A percentile compares a stretch with the other conserved stretches of the same genome.
Evolutionary conservation across 2,329 filamentous ascomycete species (phyloP).

Genomic region (Mycosphaerelloides madeirae): DNA sequence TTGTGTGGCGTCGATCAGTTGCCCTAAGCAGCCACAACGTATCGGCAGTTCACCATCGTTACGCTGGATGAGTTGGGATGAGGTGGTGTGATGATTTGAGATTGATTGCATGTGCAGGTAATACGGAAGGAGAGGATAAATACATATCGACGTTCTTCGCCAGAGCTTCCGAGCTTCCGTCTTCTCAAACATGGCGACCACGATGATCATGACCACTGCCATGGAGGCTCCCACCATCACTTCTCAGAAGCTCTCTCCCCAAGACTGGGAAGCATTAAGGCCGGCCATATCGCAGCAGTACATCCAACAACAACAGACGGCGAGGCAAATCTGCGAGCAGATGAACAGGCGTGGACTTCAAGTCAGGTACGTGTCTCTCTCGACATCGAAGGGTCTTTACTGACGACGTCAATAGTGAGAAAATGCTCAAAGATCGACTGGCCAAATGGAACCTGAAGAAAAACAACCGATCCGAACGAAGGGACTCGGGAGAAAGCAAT

Average conservation of each 20-base stretch:
- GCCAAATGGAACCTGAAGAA: background rate
- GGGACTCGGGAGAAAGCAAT: too few species aligned
- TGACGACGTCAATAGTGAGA: background rate
- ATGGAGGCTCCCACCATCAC: background rate
- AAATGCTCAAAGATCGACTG: slow-evolving; percentile 1
- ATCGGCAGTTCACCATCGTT: too few species aligned
- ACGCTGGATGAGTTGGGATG: too few species aligned
- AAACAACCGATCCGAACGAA: background rate
- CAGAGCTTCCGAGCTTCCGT: too few species aligned
- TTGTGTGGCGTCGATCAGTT: too few species aligned
- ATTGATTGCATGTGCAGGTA: too few species aligned
- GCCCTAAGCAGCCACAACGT: too few species aligned
- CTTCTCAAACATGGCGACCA: too few species aligned
- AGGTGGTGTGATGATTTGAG: too few species aligned
- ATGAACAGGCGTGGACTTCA: background rate
- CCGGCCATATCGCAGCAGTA: background rate
- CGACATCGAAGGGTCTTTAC: background rate
- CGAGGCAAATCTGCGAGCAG: background rate
- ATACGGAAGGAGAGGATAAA: too few species aligned
- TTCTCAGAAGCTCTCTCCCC: background rate
- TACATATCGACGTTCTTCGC: too few species aligned
- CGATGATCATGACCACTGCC: background rate
- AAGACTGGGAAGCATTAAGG: background rate
- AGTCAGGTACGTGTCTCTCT: background rate
- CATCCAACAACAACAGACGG: background rate